Evolutionary conservation across 2,329 filamentous ascomycete genomes (phyloP), one percentile per base, ranked within the genome.

Genomic region (Huntiella moniliformis): DNA sequence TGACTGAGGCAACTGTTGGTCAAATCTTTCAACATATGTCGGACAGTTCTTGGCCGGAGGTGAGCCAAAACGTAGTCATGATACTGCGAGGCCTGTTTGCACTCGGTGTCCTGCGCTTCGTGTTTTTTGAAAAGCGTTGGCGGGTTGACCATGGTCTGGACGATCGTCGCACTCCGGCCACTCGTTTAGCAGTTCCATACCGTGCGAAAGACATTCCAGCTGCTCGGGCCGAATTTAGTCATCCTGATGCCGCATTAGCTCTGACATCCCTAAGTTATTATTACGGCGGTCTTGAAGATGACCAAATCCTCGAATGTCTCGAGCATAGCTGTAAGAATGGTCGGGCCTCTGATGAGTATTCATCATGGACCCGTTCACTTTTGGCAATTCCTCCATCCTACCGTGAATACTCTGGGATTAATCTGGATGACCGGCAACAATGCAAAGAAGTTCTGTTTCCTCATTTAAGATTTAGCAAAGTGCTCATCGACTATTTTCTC

Each of bases 91-190:
- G 78, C 0, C 61, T 82, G 0, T 56, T 82, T 6, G 69, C 71
- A 0, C 57, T 63, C 0, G 68, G 73, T 0, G 60, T 82, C 0
- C 53, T 82, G 0, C 52, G 53, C 0, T 78, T 77, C 48, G 62
- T 60, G 0, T 58, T 82, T 0, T 56, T 59, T 0, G 57, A 68
- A 10, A 82, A 81, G 52, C 61, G 77, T 1, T 83, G 73, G 72
- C 59, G 70, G 2, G 77, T 83, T 0, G 68, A 80, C 45, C 83
- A 77, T 48, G 77, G 79, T 0, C 60, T 71, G 0, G 67, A 74
- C 53, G 50, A 53, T 0, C 53, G 50, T 0, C 57, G 72, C 2
- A 51, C 52, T 0, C 67, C 65, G 0, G 40, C 48, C 1, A 71
- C 67, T 0, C 61, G 56, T 42, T 62, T 79, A 0, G 69, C 70